phyloP scores from a whole-genome alignment of 331 rosid species.

The Quercus lobata region DNA sequence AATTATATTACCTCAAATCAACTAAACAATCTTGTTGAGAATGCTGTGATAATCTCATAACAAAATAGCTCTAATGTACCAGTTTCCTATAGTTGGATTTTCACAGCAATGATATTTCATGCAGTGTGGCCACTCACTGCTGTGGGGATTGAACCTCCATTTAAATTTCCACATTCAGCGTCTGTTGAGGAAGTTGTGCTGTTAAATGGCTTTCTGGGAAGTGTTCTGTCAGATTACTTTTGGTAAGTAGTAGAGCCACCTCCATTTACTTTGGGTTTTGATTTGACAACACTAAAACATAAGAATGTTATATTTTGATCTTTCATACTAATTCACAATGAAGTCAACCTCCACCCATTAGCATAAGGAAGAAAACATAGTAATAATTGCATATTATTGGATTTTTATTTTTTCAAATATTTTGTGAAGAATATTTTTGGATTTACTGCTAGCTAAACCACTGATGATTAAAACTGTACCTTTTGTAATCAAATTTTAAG shows the following conservation, averaged over 20 bases:
- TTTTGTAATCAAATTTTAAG: not conserved
- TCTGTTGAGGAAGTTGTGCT: constrained; percentile 48
- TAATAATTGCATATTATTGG: not conserved
- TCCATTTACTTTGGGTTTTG: not conserved
- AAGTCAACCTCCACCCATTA: not conserved
- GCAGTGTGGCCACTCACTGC: constrained; percentile 75
- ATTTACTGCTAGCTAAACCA: not conserved
- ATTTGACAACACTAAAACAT: not conserved
- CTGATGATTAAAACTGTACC: not conserved
- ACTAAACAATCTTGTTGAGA: not conserved
- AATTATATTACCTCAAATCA: not conserved
- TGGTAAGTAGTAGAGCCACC: constrained; percentile 41
- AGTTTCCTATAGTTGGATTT: not conserved
- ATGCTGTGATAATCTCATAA: not conserved
- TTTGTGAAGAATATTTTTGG: not conserved
- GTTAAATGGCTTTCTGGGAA: constrained; percentile 55
- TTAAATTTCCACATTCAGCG: constrained; percentile 50
- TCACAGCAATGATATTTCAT: constrained; percentile 10
- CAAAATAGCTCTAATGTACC: not conserved
- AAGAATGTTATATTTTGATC: not conserved
- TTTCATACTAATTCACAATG: not conserved
- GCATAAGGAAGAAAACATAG: not conserved
- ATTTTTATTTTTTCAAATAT: not conserved
- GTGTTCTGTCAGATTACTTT: constrained; percentile 64
- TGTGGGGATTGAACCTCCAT: constrained; percentile 55